Conservation (phyloP, 208 protist species). For the Leishmania arabica region DNA sequence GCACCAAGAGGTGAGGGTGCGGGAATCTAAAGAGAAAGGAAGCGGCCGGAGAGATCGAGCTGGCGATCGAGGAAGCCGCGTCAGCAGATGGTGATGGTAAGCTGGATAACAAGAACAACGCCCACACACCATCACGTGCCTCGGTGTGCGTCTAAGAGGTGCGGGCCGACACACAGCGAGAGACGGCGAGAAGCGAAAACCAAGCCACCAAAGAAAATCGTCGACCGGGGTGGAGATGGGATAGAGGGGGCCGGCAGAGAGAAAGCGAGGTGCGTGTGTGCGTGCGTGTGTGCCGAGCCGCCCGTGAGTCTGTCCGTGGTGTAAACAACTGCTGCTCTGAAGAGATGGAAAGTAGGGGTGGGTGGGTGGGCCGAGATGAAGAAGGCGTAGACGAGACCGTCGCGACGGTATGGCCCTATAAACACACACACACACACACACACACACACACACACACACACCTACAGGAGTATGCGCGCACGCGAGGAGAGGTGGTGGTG, state of each 20-base stretch:
- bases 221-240: background rate
- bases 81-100: background rate
- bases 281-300: background rate
- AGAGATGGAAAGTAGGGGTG: background rate
- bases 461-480: background rate
- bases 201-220: background rate
- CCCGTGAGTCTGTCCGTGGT: background rate
- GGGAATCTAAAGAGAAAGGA: constrained; percentile 12
- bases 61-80: background rate
- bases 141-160: background rate
- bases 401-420: background rate
- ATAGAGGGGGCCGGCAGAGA: background rate
- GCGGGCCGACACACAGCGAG: background rate
- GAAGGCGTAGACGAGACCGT: background rate
- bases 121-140: too few species aligned
- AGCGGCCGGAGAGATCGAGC: background rate
- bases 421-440: background rate
- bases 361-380: background rate
- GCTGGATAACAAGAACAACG: background rate
- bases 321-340: background rate
- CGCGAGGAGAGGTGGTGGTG: background rate
- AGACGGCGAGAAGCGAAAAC: background rate
- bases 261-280: background rate
- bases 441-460: background rate
- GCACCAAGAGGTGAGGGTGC: background rate